Percentiles rank a stretch among this genome's conserved stretches.
These are phyloP conservation scores for Emericellopsis cladophorae DNA, from an alignment of 2,329 filamentous ascomycete species.

Conservation along the genomic window DNA sequence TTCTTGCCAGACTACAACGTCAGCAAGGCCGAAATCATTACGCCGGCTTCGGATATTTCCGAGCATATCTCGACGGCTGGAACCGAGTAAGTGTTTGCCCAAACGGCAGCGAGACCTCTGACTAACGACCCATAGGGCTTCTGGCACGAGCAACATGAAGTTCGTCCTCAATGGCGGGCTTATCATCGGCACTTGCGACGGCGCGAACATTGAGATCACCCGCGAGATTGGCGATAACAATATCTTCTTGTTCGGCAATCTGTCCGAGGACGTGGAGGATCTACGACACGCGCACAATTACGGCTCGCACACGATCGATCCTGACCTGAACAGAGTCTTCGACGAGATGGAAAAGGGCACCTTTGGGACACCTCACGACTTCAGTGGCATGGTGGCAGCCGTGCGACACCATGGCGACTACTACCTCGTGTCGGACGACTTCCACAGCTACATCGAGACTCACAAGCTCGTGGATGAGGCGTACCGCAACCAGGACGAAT, in stretches of 20 bases:
- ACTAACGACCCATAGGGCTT: constrained; percentile 30
- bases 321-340: constrained; percentile 70
- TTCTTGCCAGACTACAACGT: constrained; percentile 99
- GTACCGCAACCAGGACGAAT: constrained; percentile 84
- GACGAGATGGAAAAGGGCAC: constrained; percentile 64
- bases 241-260: constrained; percentile 95
- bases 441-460: constrained; percentile 86
- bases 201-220: constrained; percentile 96
- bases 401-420: constrained; percentile 93
- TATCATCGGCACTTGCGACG: constrained; percentile 96
- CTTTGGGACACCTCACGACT: constrained; percentile 70
- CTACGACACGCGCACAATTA: constrained; percentile 85
- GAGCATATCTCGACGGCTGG: constrained; percentile 98
- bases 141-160: constrained; percentile 97
- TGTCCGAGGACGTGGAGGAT: constrained; percentile 93
- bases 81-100: constrained; percentile 51
- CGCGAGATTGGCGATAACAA: constrained; percentile 93
- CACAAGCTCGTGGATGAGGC: constrained; percentile 84
- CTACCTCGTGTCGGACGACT: constrained; percentile 96
- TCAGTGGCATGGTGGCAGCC: constrained; percentile 70
- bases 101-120: not conserved
- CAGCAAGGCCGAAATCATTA: constrained; percentile 96
- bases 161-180: constrained; percentile 95
- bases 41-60: constrained; percentile 87
- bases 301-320: constrained; percentile 64